Evolutionary conservation across 2,329 filamentous ascomycete genomes (phyloP), one percentile per base, ranked within the genome.

Genomic region (Chaetomium globosum): DNA sequence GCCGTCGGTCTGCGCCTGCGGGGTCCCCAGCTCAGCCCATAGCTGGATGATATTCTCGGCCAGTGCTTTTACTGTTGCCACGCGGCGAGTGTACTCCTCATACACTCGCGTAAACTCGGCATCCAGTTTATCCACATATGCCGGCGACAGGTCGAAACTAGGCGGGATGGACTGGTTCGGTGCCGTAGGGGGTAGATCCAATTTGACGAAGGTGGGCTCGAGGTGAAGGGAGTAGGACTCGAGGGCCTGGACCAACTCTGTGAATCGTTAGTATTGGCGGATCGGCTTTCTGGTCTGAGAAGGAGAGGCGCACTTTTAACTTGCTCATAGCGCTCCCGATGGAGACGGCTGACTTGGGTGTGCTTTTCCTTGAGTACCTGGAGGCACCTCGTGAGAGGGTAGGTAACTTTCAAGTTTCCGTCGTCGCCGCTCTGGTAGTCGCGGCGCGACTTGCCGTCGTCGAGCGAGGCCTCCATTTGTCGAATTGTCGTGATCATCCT

Each of bases 221-320:
- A 99, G 90, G 76, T 98, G 95, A 10, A 92, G 96, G 1, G 95
- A 96, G 77, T 98, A 99, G 5, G 94, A 97, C 75, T 97, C 90
- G 59, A 99, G 88, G 4, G 94, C 94, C 78, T 96, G 88, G 28
- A 93, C 93, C 69, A 99, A 89, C 82, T 97, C 92, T 96, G 71
- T 19, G n/a, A 23, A 9, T 13, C 58, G 48, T 28, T 30, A 59
- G 56, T 21, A 78, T 61, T 16, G 46, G 36, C 59, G 28, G 7
- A 10, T 13, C 26, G 8, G 6, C 1, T 60, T n/a, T 1, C 4
- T 10, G 19, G 3, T 19, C 10, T 5, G 23, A 13, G 3, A 39
- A 7, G n/a, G 33, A 9, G n/a, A 10, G 10, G 10, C 89, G 72
- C 80, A 96, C 92, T 97, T 79, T 92, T 94, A 66, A 98, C 92